Percentiles rank a stretch among this genome's conserved stretches.
These are phyloP conservation scores for Candida methanosorbosa DNA, from an alignment of 805 yeast species.

Conservation along the genomic window DNA sequence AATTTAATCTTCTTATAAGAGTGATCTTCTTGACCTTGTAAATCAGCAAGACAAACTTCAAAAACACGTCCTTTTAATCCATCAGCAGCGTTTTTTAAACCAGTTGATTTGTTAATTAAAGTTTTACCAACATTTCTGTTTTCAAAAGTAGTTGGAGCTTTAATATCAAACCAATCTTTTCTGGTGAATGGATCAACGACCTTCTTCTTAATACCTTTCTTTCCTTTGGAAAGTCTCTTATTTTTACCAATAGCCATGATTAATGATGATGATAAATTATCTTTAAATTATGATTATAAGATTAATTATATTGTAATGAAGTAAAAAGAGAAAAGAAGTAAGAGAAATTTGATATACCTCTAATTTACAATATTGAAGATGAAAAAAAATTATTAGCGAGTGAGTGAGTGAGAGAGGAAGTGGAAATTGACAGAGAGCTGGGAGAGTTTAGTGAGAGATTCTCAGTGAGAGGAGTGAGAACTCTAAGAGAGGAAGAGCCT, in stretches of 20 bases:
- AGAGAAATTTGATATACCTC: no score
- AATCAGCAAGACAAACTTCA: constrained; percentile 93
- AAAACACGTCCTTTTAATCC: constrained; percentile 97
- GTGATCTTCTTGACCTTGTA: constrained; percentile 98
- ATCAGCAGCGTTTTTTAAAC: constrained; percentile 96
- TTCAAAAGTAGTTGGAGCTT: constrained; percentile 98
- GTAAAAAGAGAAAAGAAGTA: background rate
- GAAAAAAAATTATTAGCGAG: no score
- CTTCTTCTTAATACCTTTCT: constrained; percentile 99
- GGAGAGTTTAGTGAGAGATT: no score
- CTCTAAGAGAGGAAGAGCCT: no score
- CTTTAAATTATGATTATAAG: no score
- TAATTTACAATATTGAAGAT: no score
- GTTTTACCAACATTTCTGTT: constrained; percentile 99
- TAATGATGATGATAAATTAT: constrained; percentile 13
- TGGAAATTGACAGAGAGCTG: no score
- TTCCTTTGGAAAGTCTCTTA: constrained; percentile 80
- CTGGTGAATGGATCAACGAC: constrained; percentile 99
- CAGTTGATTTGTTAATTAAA: constrained; percentile 95
- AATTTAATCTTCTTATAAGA: constrained; percentile 94
- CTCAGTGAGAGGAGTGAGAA: no score
- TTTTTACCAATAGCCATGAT: constrained; percentile 56
- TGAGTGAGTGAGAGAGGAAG: no score
- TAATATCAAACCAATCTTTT: constrained; percentile 97
- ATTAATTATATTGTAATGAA: background rate